Evolutionary conservation across 1,284 basidiomycete species (phyloP), one percentile per base, ranked within the genome.

Genomic region (Pascua guehoae): DNA sequence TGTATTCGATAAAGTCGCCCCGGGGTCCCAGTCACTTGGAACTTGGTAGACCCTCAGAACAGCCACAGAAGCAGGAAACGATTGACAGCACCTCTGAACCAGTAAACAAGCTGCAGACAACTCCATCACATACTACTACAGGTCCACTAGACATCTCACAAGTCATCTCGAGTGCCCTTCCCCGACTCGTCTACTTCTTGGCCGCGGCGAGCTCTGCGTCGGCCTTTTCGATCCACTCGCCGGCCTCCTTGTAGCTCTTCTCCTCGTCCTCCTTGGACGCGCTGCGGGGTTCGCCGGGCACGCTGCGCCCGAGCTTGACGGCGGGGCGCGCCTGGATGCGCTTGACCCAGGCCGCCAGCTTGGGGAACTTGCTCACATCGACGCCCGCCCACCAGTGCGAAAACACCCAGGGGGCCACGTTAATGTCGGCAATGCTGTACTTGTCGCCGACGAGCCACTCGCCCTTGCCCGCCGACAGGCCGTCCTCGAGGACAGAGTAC

Each of bases 401-500:
- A 17, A 79, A 72, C 37, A 88, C 79, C 85, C 84, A 85, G 48
- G 68, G 66, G 61, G 51, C 69, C 53, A 66, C 65, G 58, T 72
- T 75, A 58, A 76, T 75, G 65, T 78, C 76, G 17, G 68, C 88
- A 40, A 90, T 78, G 44, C 80, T 84, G 74, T 83, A 88, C 56
- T 82, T 84, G 37, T 83, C 76, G 12, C 88, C 88, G 11, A 83
- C 87, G 37, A 92, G 82, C 73, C 81, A 91, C 47, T 72, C 66
- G 32, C 63, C 64, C 49, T 66, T 65, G 37, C 63, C 61, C 8
- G 80, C 80, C 38, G 77, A 70, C 2, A 93, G 82, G 17, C 85
- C 84, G 55, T 83, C 83, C 63, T 91, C 85, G 54, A 91, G 81
- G 10, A 91, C 89, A 42, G 82, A 78, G 70, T 87, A 89, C 5